Conservation (phyloP, 2,329 filamentous ascomycete species). For the Alternaria alternata region DNA sequence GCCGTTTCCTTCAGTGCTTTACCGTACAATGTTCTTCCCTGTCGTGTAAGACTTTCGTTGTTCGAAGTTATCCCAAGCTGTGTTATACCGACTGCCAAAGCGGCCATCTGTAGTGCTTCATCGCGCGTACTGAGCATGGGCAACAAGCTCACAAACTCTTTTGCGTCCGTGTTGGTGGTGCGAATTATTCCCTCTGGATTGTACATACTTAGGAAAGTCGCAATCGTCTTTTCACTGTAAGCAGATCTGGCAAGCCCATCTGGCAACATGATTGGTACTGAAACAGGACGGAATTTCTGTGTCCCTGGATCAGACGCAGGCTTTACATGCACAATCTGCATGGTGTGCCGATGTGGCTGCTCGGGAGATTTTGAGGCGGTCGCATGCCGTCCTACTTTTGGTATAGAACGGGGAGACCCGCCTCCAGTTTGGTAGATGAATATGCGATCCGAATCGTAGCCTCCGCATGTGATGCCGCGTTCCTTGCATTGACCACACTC, state of each 20-base stretch:
- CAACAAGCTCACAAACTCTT: constrained; percentile 26
- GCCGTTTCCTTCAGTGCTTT: constrained; percentile 34
- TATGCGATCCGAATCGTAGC: constrained; percentile 69
- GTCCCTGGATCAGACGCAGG: not conserved
- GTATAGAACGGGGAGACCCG: not conserved
- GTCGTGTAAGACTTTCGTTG: constrained; percentile 24
- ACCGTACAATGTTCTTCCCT: constrained; percentile 38
- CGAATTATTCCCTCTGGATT: constrained; percentile 16
- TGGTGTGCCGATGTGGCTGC: constrained; percentile 8
- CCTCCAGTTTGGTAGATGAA: constrained; percentile 59
- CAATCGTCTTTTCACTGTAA: constrained; percentile 32
- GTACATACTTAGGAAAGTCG: constrained; percentile 34
- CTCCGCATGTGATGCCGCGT: constrained; percentile 67
- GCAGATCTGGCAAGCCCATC: constrained; percentile 30
- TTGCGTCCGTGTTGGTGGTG: constrained; percentile 15
- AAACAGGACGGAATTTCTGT: not conserved
- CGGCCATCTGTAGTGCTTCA: constrained; percentile 33
- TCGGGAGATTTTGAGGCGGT: constrained; percentile 1
- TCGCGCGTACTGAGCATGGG: constrained; percentile 31
- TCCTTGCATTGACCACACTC: constrained; percentile 68
- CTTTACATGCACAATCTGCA: constrained; percentile 7
- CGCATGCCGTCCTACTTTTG: constrained; percentile 2
- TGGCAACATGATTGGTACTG: constrained; percentile 18
- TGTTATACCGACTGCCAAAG: constrained; percentile 37
- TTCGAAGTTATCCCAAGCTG: constrained; percentile 28